Base-by-base conservation (phyloP, 176 grass and related monocot genomes). In the Aegilops speltoides region DNA sequence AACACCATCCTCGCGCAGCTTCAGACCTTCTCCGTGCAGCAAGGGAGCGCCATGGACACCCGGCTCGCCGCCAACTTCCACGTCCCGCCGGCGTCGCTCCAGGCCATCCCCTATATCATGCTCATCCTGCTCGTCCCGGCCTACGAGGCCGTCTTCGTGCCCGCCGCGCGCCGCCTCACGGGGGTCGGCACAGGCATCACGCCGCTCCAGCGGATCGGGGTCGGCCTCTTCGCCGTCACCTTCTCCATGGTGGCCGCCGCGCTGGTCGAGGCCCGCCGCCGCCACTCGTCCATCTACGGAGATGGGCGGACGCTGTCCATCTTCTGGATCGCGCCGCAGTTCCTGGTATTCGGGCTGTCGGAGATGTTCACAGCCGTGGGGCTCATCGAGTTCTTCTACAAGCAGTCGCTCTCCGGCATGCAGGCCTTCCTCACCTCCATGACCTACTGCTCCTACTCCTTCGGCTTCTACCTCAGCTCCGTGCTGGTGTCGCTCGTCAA, bases 381-480 rank as follows among this genome's bases (percentile, higher is more conserved):
- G 17, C 93, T 97, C 65, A 95, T 97, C 79, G 92, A 97, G 82
- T 97, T 97, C 87, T 97, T 97, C 89, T 97, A 97, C 91, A 97
- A 86, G 84, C 95, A 97, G 78, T 94, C 95, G 16, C 84, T 95
- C 64, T 67, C 82, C 24, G 95, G 95, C 26, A 97, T 91, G 93
- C 95, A 95, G 68, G 90, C 95, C 7, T 97, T 97, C 69, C 76
- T 97, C 32, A 97, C 93, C 32, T 91, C 95, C 86, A 91, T 97
- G 91, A 97, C 93, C 10, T 97, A 97, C 89, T 97, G 95, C 89
- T 97, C 95, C 46, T 97, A 97, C 85, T 97, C 95, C 14, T 97
- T 97, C 25, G 95, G 92, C 28, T 97, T 97, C 87, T 97, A 91
- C 89, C 86, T 97, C 71, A 97, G 95, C 85, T 95, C 95, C 8